Base-by-base conservation (phyloP, 176 grass and related monocot species). In the Olyra latifolia region DNA sequence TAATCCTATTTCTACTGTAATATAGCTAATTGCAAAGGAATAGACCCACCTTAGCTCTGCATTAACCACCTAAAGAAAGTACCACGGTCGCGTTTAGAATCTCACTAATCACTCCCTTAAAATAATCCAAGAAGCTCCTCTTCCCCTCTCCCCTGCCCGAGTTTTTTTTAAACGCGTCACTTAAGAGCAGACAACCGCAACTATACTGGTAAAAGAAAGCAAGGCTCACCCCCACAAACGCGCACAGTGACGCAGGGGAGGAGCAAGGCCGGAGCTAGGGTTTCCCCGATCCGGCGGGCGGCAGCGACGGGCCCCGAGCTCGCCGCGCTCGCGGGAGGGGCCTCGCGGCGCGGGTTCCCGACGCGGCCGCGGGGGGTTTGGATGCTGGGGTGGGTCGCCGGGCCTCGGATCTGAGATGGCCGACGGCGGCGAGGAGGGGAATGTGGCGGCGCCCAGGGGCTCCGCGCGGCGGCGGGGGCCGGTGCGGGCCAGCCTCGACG, bases 401-500 rank as follows among this genome's bases (percentile, higher is more conserved):
- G 75, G 52, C 47, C 66, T 62, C 86, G 89, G 93, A 91, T 94
- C 96, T 77, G 87, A 73, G 77, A 91, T 91, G 81, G 84, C 92
- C 59, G 92, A 92, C 83, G 89, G 80, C 52, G 75, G 81, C 69
- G 89, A 89, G 28, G 83, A 85, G 30, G 86, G 80, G 74, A 89
- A 88, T 71, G 81, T 72, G 56, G 86, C 73, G 78, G 84, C 79
- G 43, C 87, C 78, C 79, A 91, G 88, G 78, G 79, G 59, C 50
- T 76, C 85, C 27, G 59, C 79, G 47, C 74, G 93, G 67, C 88
- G 93, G 66, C 49, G 93, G 43, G 83, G 83, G 0, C 55, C 92
- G 25, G 80, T 93, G 64, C 87, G 93, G 86, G 87, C 91, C 38
- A 99, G 89, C 82, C 80, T 99, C 66, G 97, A 99, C 70, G 86